These are phyloP conservation scores for Nicotiana noctiflora DNA, from an alignment of 257 asterid genomes.

Conservation along the genomic window DNA sequence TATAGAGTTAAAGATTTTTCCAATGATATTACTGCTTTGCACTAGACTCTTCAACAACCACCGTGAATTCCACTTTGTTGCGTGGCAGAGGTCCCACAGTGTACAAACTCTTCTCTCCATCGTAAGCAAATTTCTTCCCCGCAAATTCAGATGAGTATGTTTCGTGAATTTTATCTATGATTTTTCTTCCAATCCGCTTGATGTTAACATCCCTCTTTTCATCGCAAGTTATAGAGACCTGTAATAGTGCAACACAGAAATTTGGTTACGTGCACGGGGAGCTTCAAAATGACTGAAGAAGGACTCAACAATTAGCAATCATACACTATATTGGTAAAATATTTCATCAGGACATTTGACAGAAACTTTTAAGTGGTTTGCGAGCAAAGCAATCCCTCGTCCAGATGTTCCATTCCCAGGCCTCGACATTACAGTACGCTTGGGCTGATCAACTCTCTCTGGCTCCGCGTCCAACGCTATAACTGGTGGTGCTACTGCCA, in stretches of 20 bases:
- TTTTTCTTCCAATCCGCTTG: conserved; percentile 65
- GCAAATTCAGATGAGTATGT: conserved; percentile 67
- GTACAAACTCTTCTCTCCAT: conserved; percentile 69
- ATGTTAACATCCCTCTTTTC: conserved; percentile 33
- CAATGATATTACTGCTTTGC: conserved; percentile 41
- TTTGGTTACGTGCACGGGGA: conserved; percentile 4
- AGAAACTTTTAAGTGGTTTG: conserved; percentile 74
- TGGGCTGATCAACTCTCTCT: conserved; percentile 31
- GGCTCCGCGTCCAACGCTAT: conserved; percentile 21
- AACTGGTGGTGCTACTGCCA: conserved; percentile 20
- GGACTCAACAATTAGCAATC: conserved; percentile 11
- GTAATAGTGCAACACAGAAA: conserved; percentile 17
- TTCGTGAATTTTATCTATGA: conserved; percentile 54
- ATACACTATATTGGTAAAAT: conserved; percentile 70
- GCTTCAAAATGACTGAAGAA: conserved; percentile 5
- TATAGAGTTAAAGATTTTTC: background rate
- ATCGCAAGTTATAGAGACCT: conserved; percentile 68
- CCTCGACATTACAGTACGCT: conserved; percentile 43
- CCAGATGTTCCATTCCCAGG: conserved; percentile 73
- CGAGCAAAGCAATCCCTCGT: conserved; percentile 42
- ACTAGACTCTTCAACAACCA: conserved; percentile 68
- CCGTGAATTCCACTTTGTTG: conserved; percentile 46
- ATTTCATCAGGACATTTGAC: conserved; percentile 40
- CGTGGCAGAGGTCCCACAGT: conserved; percentile 73
- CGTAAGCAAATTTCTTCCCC: conserved; percentile 69